Conservation (phyloP, 345 rosid species). For the Populus ilicifolia region DNA sequence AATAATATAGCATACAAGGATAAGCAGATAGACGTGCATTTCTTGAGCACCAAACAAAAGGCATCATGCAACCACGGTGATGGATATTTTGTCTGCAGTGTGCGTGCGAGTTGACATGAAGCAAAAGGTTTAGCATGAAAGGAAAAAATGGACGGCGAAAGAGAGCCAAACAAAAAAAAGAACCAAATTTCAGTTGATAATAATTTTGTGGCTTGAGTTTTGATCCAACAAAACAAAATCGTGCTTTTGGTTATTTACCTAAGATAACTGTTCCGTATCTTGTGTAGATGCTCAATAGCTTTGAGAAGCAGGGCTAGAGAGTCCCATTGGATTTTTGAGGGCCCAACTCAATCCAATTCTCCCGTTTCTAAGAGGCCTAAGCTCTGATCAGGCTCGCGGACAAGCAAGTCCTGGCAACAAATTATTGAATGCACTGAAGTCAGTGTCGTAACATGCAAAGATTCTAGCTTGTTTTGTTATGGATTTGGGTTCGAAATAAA, state of each 20-base stretch:
- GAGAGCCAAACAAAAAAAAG: too few species aligned
- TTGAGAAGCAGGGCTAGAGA: not conserved
- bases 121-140: not conserved
- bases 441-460: too few species aligned
- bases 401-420: too few species aligned
- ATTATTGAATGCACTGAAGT: too few species aligned
- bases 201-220: not conserved
- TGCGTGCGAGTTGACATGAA: not conserved
- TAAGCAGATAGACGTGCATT: conserved; percentile 13
- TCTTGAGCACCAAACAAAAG: conserved; percentile 20
- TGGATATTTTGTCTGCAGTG: not conserved
- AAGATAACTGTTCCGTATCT: not conserved
- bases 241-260: too few species aligned
- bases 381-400: too few species aligned
- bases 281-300: not conserved
- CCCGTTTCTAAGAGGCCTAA: too few species aligned
- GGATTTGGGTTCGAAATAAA: too few species aligned
- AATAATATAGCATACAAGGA: not conserved
- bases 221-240: not conserved
- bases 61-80: conserved; percentile 12
- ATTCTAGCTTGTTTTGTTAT: too few species aligned
- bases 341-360: too few species aligned
- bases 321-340: too few species aligned
- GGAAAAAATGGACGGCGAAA: not conserved
- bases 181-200: not conserved